A percentile compares a stretch with the other conserved stretches of the same genome.
Evolutionary conservation across 1,284 basidiomycete species (phyloP).

Genomic region (Melampsora americana): DNA sequence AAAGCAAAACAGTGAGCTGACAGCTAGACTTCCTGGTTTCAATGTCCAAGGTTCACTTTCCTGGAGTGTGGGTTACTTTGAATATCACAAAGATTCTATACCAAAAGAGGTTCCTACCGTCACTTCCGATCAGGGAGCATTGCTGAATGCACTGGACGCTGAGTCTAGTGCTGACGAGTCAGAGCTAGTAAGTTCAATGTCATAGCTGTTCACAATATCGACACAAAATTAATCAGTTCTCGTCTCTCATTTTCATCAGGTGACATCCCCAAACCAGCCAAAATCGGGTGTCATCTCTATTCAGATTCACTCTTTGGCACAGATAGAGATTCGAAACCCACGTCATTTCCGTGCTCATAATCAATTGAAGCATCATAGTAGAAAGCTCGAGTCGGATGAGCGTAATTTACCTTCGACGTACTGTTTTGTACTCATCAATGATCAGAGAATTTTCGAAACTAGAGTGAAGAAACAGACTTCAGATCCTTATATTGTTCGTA

Average conservation of each 20-base stretch:
- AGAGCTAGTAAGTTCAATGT: too few relatives aligned
- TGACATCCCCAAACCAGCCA: neutral
- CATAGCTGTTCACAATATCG: too few relatives aligned
- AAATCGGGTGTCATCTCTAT: neutral
- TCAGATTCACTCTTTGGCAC: neutral
- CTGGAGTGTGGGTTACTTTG: neutral
- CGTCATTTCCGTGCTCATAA: constrained; percentile 3
- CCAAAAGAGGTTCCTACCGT: neutral
- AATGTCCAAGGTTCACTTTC: neutral
- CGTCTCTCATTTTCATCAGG: too few relatives aligned
- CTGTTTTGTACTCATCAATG: constrained; percentile 1
- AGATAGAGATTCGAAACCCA: neutral
- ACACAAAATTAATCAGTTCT: too few relatives aligned
- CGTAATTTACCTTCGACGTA: constrained; percentile 5
- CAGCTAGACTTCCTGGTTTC: neutral
- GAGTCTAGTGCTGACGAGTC: too few relatives aligned
- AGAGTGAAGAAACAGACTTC: neutral
- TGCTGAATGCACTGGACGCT: too few relatives aligned
- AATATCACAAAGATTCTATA: neutral
- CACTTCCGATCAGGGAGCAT: too few relatives aligned
- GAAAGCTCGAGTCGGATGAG: neutral
- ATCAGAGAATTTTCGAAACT: constrained; percentile 3
- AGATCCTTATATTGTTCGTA: constrained; percentile 1
- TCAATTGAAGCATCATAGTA: constrained; percentile 1
- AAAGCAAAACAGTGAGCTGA: neutral